Evolutionary conservation across 2,329 filamentous ascomycete species (phyloP), one percentile per base, ranked within the genome.

Genomic region (Diaporthe nobilis): DNA sequence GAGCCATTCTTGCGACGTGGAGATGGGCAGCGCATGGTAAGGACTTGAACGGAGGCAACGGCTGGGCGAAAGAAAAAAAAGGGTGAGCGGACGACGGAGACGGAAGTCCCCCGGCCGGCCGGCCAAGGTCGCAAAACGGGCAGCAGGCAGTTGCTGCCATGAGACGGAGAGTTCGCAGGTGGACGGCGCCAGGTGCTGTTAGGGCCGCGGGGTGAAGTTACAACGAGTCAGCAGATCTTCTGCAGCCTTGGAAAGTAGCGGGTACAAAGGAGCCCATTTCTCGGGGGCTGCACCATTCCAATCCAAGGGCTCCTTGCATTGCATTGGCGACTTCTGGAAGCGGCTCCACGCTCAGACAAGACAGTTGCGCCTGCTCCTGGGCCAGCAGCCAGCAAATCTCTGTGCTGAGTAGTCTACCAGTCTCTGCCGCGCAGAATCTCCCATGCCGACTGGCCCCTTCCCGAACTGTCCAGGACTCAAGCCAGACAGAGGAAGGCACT

Each of bases 331-430:
- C 65, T 25, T 70, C 31, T 55, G 10, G 49, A 70, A 8, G 65
- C 65, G 65, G 65, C 65, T 70, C 65, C 65, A 70, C 65, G 65
- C 49, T 70, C 49, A 70, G 65, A 70, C 65, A 55, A 67, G 44
- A n/a, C 44, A 65, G 60, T 44, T 63, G 60, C 37, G 58, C 58
- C 53, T 57, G 53, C 53, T 57, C 28, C 53, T 25, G 6, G 25
- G 28, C 28, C 31, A 39, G 37, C 55, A 20, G 55, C 57, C 57
- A 65, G 60, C 60, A 47, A 65, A 31, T 44, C 42, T 63, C 60
- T 25, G 34, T 60, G 10, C 57, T 25, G 57, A 60, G 34, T 58
- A 34, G 58, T 42, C 58, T 61, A n/a, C 55, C 55, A 53, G 51
- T 37, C 55, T 34, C 34, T 42, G 12, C 37, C 34, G 34, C 20